phyloP scores from a whole-genome alignment of 192 early-diverging fungal genomes.

The Gonapodya sp. region DNA sequence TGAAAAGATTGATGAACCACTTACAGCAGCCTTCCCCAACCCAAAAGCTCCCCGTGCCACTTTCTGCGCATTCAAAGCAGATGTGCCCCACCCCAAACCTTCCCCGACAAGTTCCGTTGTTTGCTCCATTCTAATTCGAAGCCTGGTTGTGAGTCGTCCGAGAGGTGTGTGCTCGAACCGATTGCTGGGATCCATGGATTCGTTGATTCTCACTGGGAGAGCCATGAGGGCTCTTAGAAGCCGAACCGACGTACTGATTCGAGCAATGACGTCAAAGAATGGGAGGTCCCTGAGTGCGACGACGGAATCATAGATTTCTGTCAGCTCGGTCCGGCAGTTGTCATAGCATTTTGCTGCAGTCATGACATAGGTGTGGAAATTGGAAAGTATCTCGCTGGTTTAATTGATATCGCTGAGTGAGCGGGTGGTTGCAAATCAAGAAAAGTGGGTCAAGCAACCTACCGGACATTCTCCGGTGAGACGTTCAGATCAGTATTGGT shows the following conservation, averaged over 20 bases:
- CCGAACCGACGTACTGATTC: background rate
- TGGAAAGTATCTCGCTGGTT: background rate
- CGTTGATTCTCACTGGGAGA: background rate
- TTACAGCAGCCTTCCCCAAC: background rate
- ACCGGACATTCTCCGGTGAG: slow-evolving; percentile 1
- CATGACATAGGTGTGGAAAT: background rate
- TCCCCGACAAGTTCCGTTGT: background rate
- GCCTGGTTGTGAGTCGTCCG: background rate
- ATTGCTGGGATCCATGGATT: background rate
- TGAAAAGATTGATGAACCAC: background rate
- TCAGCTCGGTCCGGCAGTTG: background rate
- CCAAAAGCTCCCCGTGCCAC: background rate
- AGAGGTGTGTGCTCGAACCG: background rate
- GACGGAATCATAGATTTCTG: background rate
- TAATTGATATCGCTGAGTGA: no score
- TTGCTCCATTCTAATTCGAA: background rate
- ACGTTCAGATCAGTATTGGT: background rate
- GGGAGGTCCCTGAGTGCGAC: background rate
- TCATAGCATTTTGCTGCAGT: background rate
- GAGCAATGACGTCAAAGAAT: background rate
- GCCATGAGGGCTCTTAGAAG: background rate
- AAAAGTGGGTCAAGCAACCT: background rate
- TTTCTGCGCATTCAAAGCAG: background rate
- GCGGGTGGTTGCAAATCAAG: background rate
- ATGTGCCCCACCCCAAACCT: background rate